Conservation (phyloP, 2,329 filamentous ascomycete genomes). For the Colletotrichum noveboracense region DNA sequence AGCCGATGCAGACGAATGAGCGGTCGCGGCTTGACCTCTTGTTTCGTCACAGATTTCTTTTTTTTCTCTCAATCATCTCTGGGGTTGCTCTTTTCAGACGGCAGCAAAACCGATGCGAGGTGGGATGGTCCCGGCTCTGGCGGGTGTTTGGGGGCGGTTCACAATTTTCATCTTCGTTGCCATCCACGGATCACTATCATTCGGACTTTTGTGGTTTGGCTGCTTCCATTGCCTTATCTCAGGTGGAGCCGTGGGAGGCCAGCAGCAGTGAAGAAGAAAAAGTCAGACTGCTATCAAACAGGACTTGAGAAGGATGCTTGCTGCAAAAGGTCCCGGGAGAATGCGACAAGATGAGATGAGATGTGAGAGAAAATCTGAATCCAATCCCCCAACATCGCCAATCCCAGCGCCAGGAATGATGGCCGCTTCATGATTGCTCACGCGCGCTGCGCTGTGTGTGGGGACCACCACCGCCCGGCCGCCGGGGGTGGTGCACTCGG, state of each 20-base stretch:
- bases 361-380: slow-evolving; percentile 10
- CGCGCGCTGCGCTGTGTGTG: neutral
- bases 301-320: neutral
- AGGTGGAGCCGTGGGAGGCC: neutral
- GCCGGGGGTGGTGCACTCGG: neutral
- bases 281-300: neutral
- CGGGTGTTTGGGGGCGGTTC: neutral
- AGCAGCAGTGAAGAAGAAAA: neutral
- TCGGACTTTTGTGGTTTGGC: neutral
- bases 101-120: neutral
- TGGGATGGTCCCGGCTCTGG: slow-evolving; percentile 5
- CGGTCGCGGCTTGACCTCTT: slow-evolving; percentile 16
- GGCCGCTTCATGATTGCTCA: slow-evolving; percentile 19
- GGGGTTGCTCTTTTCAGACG: neutral
- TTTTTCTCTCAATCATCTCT: neutral
- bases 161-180: neutral
- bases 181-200: neutral
- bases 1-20: slow-evolving; percentile 11
- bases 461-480: slow-evolving; percentile 3
- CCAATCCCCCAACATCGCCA: neutral
- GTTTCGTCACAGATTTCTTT: slow-evolving; percentile 21
- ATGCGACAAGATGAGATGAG: slow-evolving; percentile 14
- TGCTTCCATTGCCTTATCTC: neutral
- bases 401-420: neutral
- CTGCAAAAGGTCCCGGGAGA: neutral